Percentiles rank a stretch among this genome's conserved stretches.
phyloP scores from a whole-genome alignment of 441 rosid genomes.

The Euphorbia schlechtendalii region DNA sequence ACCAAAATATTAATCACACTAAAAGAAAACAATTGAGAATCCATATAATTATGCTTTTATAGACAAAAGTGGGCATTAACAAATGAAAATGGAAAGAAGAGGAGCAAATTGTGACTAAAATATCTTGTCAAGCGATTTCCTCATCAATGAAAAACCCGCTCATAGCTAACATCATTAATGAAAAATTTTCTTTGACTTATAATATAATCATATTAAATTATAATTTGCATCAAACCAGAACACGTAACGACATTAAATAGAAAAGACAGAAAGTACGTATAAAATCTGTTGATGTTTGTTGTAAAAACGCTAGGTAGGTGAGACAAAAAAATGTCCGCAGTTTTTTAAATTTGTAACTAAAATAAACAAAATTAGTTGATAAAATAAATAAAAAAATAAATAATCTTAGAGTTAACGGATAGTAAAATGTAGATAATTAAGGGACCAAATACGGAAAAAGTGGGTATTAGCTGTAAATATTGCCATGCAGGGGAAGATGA shows the following conservation, averaged over 20 bases:
- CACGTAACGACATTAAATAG: background rate
- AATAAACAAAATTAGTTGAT: background rate
- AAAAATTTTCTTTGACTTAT: background rate
- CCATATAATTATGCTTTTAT: too few species aligned
- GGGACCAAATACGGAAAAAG: background rate
- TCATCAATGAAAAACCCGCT: background rate
- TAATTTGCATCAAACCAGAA: background rate
- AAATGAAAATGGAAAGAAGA: background rate
- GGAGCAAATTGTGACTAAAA: background rate
- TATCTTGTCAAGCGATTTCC: background rate
- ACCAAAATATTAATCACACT: too few species aligned
- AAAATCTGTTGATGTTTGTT: background rate
- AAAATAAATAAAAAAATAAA: too few species aligned
- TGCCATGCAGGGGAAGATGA: background rate
- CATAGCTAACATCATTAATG: background rate
- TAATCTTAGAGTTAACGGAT: background rate
- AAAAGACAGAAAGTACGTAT: background rate
- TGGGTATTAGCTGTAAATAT: background rate
- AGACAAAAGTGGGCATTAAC: too few species aligned
- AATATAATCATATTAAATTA: background rate
- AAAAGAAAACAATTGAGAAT: background rate
- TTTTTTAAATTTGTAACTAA: background rate
- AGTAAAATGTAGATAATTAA: background rate
- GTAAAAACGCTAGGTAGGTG: constrained; percentile 6
- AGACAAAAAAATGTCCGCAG: too few species aligned